phyloP scores from a whole-genome alignment of 371 early-diverging fungal species.

The Rhizomucor pusillus region DNA sequence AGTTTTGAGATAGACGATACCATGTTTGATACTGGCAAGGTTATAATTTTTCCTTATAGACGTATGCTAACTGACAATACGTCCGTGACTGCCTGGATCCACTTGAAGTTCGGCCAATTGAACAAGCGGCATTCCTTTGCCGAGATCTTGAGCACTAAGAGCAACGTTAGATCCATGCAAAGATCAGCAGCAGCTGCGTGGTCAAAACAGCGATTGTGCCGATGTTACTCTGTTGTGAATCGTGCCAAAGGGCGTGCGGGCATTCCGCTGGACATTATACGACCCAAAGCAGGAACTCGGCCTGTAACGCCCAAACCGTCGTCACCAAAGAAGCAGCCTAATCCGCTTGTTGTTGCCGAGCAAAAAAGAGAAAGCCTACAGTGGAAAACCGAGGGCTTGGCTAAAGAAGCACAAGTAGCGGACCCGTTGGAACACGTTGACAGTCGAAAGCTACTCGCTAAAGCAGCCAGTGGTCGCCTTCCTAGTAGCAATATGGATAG shows the following conservation, averaged over 20 bases:
- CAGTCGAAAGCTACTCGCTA: neutral
- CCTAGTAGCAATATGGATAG: neutral
- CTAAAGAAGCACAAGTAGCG: neutral
- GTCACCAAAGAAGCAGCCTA: neutral
- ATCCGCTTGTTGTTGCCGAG: too few relatives aligned
- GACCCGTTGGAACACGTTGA: neutral
- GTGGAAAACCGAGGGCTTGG: constrained; percentile 2
- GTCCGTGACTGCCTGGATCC: too few relatives aligned
- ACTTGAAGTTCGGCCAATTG: too few relatives aligned
- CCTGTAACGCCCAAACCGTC: neutral
- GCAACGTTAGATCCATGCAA: too few relatives aligned
- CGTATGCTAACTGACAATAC: too few relatives aligned
- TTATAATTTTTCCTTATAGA: too few relatives aligned
- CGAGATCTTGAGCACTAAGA: too few relatives aligned
- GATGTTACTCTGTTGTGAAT: constrained; percentile 21
- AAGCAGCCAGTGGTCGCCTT: neutral
- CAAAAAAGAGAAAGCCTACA: neutral
- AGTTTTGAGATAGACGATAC: too few relatives aligned
- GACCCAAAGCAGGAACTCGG: neutral
- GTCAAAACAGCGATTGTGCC: too few relatives aligned
- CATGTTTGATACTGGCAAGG: too few relatives aligned
- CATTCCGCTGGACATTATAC: constrained; percentile 11
- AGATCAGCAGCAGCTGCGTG: too few relatives aligned
- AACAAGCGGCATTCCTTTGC: too few relatives aligned
- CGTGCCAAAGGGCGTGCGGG: constrained; percentile 21